Conservation (phyloP, 495 filamentous ascomycete genomes). For the Patellaria atrata region DNA sequence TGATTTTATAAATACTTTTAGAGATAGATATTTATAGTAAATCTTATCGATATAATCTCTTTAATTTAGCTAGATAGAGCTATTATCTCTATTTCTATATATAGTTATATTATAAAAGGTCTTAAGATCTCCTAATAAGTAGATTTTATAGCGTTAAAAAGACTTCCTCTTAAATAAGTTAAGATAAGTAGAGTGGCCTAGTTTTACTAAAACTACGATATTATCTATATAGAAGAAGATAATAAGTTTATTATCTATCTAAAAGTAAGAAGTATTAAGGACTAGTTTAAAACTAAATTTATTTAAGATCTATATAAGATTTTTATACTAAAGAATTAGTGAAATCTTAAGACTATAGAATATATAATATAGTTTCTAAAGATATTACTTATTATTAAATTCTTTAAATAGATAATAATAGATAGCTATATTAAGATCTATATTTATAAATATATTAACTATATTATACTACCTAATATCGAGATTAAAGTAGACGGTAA, state of each 20-base stretch:
- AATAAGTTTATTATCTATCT: background rate
- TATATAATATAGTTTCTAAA: conserved; percentile 1
- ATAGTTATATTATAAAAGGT: conserved; percentile 1
- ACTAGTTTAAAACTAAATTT: conserved; percentile 5
- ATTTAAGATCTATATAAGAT: conserved; percentile 2
- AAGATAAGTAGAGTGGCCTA: background rate
- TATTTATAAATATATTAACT: conserved; percentile 4
- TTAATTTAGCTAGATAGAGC: conserved; percentile 1
- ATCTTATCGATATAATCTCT: conserved; percentile 5
- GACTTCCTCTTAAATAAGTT: background rate
- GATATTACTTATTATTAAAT: background rate
- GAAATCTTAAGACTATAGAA: conserved; percentile 10
- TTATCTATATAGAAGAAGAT: conserved; percentile 4
- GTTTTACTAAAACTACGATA: background rate
- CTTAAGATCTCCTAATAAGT: conserved; percentile 2
- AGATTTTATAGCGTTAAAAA: background rate
- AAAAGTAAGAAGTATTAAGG: background rate
- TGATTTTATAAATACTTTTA: background rate
- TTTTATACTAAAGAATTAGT: conserved; percentile 8
- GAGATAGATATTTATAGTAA: background rate
- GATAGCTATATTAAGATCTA: background rate
- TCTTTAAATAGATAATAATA: conserved; percentile 2
- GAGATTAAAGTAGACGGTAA: conserved; percentile 4
- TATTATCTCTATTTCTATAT: background rate
- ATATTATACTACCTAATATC: conserved; percentile 4